These are phyloP conservation scores for Macrolepiota albuminosa DNA, from an alignment of 768 basidiomycete species.

Conservation along the genomic window DNA sequence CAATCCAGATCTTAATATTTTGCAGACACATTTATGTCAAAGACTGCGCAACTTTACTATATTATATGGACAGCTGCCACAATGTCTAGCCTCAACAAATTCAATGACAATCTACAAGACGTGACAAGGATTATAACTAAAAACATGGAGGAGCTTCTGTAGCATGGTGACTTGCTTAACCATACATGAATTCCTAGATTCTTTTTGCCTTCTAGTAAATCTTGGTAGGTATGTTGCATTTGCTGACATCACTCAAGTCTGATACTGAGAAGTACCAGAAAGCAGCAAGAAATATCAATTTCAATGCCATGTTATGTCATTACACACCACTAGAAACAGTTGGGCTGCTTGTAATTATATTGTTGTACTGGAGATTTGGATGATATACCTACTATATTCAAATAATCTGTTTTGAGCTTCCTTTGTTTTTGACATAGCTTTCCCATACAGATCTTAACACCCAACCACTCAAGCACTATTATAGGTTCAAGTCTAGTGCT, in stretches of 20 bases:
- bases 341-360: conserved; percentile 68
- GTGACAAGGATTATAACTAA: conserved; percentile 99
- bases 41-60: conserved; percentile 91
- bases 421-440: conserved; percentile 3
- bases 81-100: conserved; percentile 69
- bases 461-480: conserved; percentile 6
- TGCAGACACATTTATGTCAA: conserved; percentile 97
- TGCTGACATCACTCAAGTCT: conserved; percentile 89
- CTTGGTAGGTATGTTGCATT: conserved; percentile 85
- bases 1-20: not conserved
- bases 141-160: conserved; percentile 99
- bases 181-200: conserved; percentile 43
- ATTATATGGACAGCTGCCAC: conserved; percentile 86
- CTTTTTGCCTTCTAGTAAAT: not conserved
- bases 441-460: conserved; percentile 13
- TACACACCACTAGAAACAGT: conserved; percentile 92
- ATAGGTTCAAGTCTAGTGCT: not conserved
- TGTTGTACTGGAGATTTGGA: conserved; percentile 76
- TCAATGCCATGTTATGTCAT: conserved; percentile 90
- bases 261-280: conserved; percentile 98
- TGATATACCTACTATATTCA: conserved; percentile 27
- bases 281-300: conserved; percentile 90
- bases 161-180: conserved; percentile 97
- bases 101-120: conserved; percentile 96
- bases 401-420: conserved; percentile 2